Percentiles rank a stretch among this genome's conserved stretches.
These are phyloP conservation scores for Petunia secreta DNA, from an alignment of 257 asterid species.

Conservation along the genomic window DNA sequence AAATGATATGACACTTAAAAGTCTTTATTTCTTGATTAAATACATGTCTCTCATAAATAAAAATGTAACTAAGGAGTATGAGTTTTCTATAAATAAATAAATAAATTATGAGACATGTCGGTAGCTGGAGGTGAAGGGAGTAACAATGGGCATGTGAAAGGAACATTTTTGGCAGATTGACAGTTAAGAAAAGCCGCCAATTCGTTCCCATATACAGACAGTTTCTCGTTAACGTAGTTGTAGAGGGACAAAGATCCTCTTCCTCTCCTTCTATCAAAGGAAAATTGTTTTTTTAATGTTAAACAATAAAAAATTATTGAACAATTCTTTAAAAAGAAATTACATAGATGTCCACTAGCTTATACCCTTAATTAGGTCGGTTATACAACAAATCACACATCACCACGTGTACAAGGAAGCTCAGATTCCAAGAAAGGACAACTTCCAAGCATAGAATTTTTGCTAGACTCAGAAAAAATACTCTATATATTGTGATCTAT, in stretches of 20 bases:
- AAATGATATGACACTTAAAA: too few relatives aligned
- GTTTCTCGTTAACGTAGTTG: slow-evolving; percentile 25
- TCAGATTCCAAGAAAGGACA: slow-evolving; percentile 48
- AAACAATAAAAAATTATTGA: too few relatives aligned
- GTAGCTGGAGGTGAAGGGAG: background rate
- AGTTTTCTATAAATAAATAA: background rate
- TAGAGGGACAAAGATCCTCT: slow-evolving; percentile 29
- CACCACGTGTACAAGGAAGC: slow-evolving; percentile 47
- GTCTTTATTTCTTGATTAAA: too few relatives aligned
- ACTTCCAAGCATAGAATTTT: slow-evolving; percentile 27
- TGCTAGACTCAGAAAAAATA: background rate
- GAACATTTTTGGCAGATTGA: slow-evolving; percentile 38
- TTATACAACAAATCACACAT: slow-evolving; percentile 38
- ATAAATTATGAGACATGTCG: background rate
- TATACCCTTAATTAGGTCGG: slow-evolving; percentile 16
- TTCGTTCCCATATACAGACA: slow-evolving; percentile 26
- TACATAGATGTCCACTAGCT: background rate
- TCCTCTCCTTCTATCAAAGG: background rate
- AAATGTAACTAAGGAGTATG: too few relatives aligned
- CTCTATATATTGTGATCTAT: slow-evolving; percentile 13
- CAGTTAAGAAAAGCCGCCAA: slow-evolving; percentile 48
- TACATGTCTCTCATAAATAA: too few relatives aligned
- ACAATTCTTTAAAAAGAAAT: background rate
- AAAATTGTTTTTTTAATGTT: background rate
- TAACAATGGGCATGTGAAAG: slow-evolving; percentile 39